Evolutionary conservation across 768 basidiomycete genomes (phyloP), one percentile per base, ranked within the genome.

Genomic region (Boletellus emodensis): DNA sequence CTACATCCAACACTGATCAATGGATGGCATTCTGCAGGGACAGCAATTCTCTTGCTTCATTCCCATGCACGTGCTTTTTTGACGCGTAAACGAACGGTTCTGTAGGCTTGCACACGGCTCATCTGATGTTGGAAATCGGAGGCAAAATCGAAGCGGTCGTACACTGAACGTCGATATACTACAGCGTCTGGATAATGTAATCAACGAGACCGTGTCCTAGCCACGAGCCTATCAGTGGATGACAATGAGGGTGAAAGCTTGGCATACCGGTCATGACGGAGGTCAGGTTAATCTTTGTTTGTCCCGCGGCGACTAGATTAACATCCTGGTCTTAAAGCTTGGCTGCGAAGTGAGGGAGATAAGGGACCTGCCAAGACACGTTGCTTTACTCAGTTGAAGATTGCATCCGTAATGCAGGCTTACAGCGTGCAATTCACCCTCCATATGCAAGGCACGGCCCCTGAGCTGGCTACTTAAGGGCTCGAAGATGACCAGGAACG

Each of bases 401-500:
- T 22, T 15, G 13, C 14, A 6, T 40, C 6, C 7, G 22, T 6
- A 15, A n/a, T 3, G 13, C 22, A 22, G 14, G 12, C 44, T 46
- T 51, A 77, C 79, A n/a, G 69, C 79, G 34, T 80, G 79, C 1
- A 76, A 79, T 62, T 79, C 74, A 17, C 73, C 81, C 7, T 78
- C 71, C 71, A 83, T 74, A 54, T 83, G 82, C 61, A 84, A 80
- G 3, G 54, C 49, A 11, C 83, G 70, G 1, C 83, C 84, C 56
- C 83, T 79, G 71, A 87, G 85, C 57, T 82, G 71, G 44, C 65
- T 73, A 63, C n/a, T n/a, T n/a, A 89, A 87, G 50, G 82, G 74
- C 54, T 87, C 83, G 47, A 87, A 87, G 44, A 87, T 80, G 7
- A 77, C 71, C 0, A 87, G 71, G 56, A 87, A 87, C 0, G 80